Evolutionary conservation across 345 rosid genomes (phyloP), one percentile per base, ranked within the genome.

Genomic region (Moricandia arvensis): DNA sequence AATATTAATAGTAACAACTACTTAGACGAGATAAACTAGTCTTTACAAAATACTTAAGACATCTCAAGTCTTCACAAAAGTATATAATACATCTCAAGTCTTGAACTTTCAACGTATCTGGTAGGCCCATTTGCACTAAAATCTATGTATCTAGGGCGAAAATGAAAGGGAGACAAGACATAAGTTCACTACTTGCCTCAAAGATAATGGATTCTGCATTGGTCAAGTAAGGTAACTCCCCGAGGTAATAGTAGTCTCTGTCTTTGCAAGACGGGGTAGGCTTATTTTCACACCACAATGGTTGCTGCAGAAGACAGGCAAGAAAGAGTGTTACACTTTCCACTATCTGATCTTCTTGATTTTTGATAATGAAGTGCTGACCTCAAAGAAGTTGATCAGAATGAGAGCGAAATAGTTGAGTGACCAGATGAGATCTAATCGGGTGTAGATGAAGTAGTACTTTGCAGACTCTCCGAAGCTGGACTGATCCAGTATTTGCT

Each of bases 191-290:
- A 53, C 61, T 72, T 83, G 82, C 99, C 99, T 92, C 99, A 74
- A 31, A 90, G n/a, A 87, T 76, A 72, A 95, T 80, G 74, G 97
- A 82, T 83, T 84, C 93, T 60, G 82, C 29, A 59, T 79, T 47
- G 16, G 89, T 90, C 80, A 95, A 83, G 86, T 90, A 95, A 0
- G 97, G 99, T 85, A 95, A 81, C 84, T 92, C 87, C 4, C 99
- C 99, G 4, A 95, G 89, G 80, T 80, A 95, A 80, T 68, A 92
- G 80, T 88, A 90, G 1, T 83, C 93, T 60, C 93, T 87, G 66
- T 90, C 91, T 37, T 71, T 74, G 81, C 99, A 95, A 66, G 93
- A 75, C 73, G 88, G 73, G 21, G 76, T 71, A 71, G 85, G 62
- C 55, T 41, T 38, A 7, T 75, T 83, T 24, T 76, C 75, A 71